Conservation (phyloP, 1,284 basidiomycete genomes). For the Jaminaea rosea region DNA sequence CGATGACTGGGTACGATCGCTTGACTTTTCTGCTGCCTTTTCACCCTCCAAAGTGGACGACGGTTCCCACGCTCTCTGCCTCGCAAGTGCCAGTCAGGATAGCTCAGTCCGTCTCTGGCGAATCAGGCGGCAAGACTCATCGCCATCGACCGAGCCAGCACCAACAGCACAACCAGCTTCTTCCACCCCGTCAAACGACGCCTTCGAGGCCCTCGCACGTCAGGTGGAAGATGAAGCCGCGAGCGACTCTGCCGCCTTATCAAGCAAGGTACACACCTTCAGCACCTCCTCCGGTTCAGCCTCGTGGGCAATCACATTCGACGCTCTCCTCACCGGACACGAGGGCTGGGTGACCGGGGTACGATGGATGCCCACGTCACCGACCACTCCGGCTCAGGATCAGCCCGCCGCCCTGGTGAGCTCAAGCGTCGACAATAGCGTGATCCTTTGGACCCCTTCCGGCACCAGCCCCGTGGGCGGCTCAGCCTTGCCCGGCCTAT, state of each 20-base stretch:
- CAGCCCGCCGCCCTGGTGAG: slow-evolving; percentile 42
- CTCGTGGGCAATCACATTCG: slow-evolving; percentile 34
- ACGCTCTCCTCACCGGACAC: slow-evolving; percentile 41
- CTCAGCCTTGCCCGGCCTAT: slow-evolving; percentile 29
- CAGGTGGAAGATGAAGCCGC: slow-evolving; percentile 30
- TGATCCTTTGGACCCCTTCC: slow-evolving; percentile 42
- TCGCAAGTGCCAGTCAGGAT: slow-evolving; percentile 41
- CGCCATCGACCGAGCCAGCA: too few relatives aligned
- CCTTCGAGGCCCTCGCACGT: slow-evolving; percentile 34
- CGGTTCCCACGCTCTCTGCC: slow-evolving; percentile 13
- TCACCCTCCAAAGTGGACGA: slow-evolving; percentile 8
- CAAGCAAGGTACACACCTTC: slow-evolving; percentile 20
- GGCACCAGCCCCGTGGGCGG: background rate
- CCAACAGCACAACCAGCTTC: background rate
- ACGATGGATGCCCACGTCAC: too few relatives aligned
- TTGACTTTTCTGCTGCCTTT: slow-evolving; percentile 20
- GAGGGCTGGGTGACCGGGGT: slow-evolving; percentile 41
- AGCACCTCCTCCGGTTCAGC: background rate
- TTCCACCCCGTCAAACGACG: slow-evolving; percentile 15
- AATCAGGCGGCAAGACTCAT: too few relatives aligned
- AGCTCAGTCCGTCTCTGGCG: slow-evolving; percentile 39
- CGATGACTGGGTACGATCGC: slow-evolving; percentile 43
- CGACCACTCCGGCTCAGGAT: too few relatives aligned
- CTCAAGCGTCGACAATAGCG: slow-evolving; percentile 38
- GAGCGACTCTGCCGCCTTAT: slow-evolving; percentile 15